A percentile compares a stretch with the other conserved stretches of the same genome.
phyloP scores from a whole-genome alignment of 352 stramenopile genomes.

The Phytophthora crassamura region DNA sequence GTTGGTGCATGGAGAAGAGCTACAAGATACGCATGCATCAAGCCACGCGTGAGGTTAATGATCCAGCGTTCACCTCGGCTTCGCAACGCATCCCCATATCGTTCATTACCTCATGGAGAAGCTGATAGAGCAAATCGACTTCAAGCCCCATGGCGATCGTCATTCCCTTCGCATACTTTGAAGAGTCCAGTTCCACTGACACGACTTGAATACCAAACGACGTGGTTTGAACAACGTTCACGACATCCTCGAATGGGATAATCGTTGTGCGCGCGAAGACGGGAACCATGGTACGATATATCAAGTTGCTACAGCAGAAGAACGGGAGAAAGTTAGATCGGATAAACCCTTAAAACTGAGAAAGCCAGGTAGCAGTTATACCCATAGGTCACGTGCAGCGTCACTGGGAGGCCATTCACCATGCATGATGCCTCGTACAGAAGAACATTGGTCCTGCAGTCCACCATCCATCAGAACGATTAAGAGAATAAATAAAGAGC shows the following conservation, averaged over 20 bases:
- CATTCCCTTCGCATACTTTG: conserved; percentile 54
- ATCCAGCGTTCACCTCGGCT: not conserved
- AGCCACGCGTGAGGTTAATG: not conserved
- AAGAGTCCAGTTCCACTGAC: conserved; percentile 49
- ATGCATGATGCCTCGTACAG: conserved; percentile 85
- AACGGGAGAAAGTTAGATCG: conserved; percentile 1
- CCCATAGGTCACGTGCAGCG: conserved; percentile 81
- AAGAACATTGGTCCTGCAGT: conserved; percentile 66
- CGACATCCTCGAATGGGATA: conserved; percentile 65
- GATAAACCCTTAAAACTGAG: not conserved
- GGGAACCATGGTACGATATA: conserved; percentile 82
- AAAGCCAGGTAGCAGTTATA: conserved; percentile 22
- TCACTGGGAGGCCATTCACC: conserved; percentile 72
- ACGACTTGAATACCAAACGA: conserved; percentile 76
- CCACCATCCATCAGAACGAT: not conserved
- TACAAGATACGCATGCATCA: conserved; percentile 16
- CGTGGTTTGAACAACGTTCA: conserved; percentile 58
- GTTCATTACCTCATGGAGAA: conserved; percentile 64
- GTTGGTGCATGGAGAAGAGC: conserved; percentile 68
- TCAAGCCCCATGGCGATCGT: conserved; percentile 83
- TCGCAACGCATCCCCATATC: too few species aligned
- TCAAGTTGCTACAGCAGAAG: conserved; percentile 44
- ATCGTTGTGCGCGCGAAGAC: conserved; percentile 75
- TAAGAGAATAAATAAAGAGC: too few species aligned
- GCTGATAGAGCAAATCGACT: conserved; percentile 76